Base-by-base conservation (phyloP, 305 asterid species). In the Fraxinus sp. region DNA sequence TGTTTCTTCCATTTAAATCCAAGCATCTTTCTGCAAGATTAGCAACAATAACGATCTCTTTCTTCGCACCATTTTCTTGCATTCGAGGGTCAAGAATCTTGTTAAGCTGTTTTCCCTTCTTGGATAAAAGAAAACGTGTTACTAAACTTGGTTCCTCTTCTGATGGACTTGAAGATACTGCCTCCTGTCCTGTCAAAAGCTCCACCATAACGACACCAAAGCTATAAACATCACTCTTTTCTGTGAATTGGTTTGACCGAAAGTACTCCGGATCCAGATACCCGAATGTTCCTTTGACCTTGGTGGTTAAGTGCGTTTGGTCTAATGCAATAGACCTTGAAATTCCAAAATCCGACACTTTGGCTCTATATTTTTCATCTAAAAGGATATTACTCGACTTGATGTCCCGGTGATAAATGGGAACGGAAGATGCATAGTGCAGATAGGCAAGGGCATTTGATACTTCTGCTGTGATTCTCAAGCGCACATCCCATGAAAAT, bases 351-450 rank as follows among this genome's bases (percentile, higher is more conserved):
- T 88, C 89, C 0, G 91, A 87, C 41, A 84, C 30, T 74, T 84
- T 88, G 2, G 89, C 86, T 49, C 81, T 78, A 32, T 86, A 88
- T 3, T 88, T 86, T 30, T 86, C 88, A 4, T 88, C 91, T 7
- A 88, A 24, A 10, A 88, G 86, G 32, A 88, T 81, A 83, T 88
- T 88, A 33, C 57, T 84, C 0, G 91, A 77, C 85, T 88, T 86
- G 84, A 88, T 82, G 66, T 88, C 89, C 78, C 91, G 80, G 52
- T 88, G 91, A 83, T 84, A 88, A 74, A 88, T 78, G 3, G 91
- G 89, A 49, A 86, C 4, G 6, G 89, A 83, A 75, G 84, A 84
- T 10, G 86, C 85, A 13, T 86, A 80, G 37, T 86, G 91, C 14
- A 86, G 80, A 78, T 88, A 88, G 20, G 89, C 84, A 13, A 88